Evolutionary conservation across 2,329 filamentous ascomycete genomes (phyloP), one percentile per base, ranked within the genome.

Genomic region (Beauveria caledonica): DNA sequence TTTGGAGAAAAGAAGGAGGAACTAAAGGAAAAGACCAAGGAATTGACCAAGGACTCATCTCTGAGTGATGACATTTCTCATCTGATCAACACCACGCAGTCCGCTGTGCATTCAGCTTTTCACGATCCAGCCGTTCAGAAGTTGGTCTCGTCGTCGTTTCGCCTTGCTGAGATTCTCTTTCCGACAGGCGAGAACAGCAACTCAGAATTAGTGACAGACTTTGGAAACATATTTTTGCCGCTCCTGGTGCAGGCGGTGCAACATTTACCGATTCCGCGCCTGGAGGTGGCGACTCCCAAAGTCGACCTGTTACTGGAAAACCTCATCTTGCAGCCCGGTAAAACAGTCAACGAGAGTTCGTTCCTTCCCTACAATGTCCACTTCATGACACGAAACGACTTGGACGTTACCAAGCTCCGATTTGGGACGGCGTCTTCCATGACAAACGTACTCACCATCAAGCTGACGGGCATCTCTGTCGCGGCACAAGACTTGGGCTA

Each of bases 241-340:
- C 76, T 91, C 13, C 68, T 92, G 4, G 82, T 97, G 61, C 81
- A 90, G 65, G 84, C 85, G 2, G 80, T 97, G 36, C 92, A 97
- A 70, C 92, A 91, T 73, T 77, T 97, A 4, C 93, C 93, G 0
- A 94, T 97, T 57, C 92, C 92, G 0, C 87, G 93, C 5, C 74
- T 97, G n/a, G 93, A 97, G 72, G 79, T 97, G 5, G 88, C 90
- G 0, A 88, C 87, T 3, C 92, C 92, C 0, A 86, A 89, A 39
- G 80, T 96, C 59, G 92, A 97, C 67, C 81, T 97, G 5, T 77
- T 97, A 1, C 77, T 97, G 2, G 93, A 97, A 70, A 97, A 96
- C 64, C 78, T 97, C 36, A 88, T 97, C 62, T 80, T 97, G 36
- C 90, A 97, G 69, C 93, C 93, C 0, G 93, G 93, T 7, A 80